phyloP scores from a whole-genome alignment of 2,329 filamentous ascomycete species.

The Capronia americana region DNA sequence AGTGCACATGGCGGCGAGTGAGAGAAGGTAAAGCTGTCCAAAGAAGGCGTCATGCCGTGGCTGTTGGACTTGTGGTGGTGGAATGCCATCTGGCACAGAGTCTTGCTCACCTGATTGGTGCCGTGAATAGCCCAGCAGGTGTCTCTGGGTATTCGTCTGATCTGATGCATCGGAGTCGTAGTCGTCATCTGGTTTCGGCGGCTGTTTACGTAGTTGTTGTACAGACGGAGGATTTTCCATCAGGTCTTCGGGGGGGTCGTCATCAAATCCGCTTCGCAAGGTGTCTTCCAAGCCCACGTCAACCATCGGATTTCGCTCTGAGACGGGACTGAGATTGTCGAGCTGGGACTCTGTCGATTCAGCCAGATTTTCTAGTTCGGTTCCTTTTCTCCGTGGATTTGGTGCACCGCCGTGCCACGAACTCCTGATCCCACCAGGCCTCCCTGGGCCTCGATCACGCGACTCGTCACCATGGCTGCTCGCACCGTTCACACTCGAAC shows the following conservation, averaged over 20 bases:
- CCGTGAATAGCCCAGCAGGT: conserved; percentile 49
- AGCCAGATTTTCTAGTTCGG: conserved; percentile 45
- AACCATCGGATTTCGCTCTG: conserved; percentile 66
- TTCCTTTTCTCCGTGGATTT: conserved; percentile 48
- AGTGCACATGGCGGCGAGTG: conserved; percentile 80
- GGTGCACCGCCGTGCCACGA: conserved; percentile 62
- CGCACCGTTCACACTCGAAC: conserved; percentile 62
- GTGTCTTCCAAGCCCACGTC: conserved; percentile 82
- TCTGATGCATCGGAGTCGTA: conserved; percentile 58
- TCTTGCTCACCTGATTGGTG: conserved; percentile 57
- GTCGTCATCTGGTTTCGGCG: conserved; percentile 45
- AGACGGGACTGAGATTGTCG: conserved; percentile 62
- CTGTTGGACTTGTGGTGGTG: conserved; percentile 68
- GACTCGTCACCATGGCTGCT: conserved; percentile 54
- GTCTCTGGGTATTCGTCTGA: conserved; percentile 49
- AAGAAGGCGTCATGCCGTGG: conserved; percentile 90
- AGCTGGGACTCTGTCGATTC: conserved; percentile 45
- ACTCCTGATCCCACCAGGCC: conserved; percentile 61
- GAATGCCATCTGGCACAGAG: conserved; percentile 63
- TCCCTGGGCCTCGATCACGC: conserved; percentile 48
- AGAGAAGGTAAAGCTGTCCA: conserved; percentile 86
- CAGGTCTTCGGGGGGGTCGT: conserved; percentile 50
- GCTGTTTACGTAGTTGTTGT: conserved; percentile 61
- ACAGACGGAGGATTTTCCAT: conserved; percentile 63
- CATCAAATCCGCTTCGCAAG: conserved; percentile 53